Evolutionary conservation across 1,284 basidiomycete species (phyloP), one percentile per base, ranked within the genome.

Genomic region (Testicularia cyperi): DNA sequence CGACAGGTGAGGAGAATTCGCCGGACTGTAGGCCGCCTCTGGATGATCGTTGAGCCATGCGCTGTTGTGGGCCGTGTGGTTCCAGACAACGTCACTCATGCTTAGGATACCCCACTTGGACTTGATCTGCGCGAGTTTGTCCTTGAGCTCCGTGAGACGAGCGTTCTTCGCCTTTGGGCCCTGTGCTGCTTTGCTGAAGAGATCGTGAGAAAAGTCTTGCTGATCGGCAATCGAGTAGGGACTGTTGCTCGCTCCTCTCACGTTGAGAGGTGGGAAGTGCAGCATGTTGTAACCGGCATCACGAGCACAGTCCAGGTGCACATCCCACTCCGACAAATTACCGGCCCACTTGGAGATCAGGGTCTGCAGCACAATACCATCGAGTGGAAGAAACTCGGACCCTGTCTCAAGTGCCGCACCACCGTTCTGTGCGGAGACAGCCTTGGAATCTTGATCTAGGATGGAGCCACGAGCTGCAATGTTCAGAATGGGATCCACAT

Each of bases 311-410:
- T 70, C 60, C 37, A 72, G 58, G 20, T 72, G 67, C 9, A 68
- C 56, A 13, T 37, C 42, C 70, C 70, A 72, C 8, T 64, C 48
- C 10, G 44, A 31, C n/a, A 72, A 35, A 14, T 66, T 57, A 9
- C 70, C 70, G n/a, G 70, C 70, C 70, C 70, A 72, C 41, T 72
- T 72, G 22, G 70, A 55, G 46, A 72, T 54, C 41, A 72, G 66
- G 22, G 64, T 63, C 42, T 69, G 68, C 19, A 70, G 42, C 9
- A 69, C 66, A 22, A 72, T 61, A 18, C 42, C 70, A 38, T 71
- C 69, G 29, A 70, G 68, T 2, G 51, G 31, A 14, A 71, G 42
- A 38, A 49, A 48, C 21, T 54, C 52, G 15, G 36, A 28, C 42
- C 45, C 39, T 16, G 19, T 24, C 2, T 43, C 53, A 24, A 65